phyloP scores from a whole-genome alignment of 75 land plant species.

The Pinus albicaulis region DNA sequence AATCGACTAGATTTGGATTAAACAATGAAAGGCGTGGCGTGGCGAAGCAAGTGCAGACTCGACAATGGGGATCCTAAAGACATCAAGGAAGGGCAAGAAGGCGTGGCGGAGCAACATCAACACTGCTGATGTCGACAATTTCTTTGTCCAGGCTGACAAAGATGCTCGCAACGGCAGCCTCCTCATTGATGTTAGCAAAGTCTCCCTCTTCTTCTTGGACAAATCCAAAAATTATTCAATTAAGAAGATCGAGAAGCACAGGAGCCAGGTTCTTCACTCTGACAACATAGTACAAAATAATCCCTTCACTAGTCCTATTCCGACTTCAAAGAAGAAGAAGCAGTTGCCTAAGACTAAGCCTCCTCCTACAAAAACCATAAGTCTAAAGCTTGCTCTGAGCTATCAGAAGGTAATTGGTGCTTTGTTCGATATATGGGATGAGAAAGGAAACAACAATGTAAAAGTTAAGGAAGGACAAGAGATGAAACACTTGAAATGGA shows the following conservation, averaged over 20 bases:
- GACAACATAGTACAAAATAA: conserved; percentile 66
- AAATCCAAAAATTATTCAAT: conserved; percentile 63
- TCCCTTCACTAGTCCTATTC: conserved; percentile 57
- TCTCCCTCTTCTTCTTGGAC: conserved; percentile 81
- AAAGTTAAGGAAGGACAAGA: too few species aligned
- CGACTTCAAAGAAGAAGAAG: conserved; percentile 45
- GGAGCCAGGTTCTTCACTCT: conserved; percentile 67
- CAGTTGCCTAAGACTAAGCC: conserved; percentile 10
- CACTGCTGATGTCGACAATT: conserved; percentile 76
- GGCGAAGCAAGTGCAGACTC: conserved; percentile 23
- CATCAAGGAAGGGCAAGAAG: conserved; percentile 95
- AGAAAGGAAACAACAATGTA: too few species aligned
- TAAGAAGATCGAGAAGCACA: conserved; percentile 65
- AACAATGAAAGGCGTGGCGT: too few species aligned
- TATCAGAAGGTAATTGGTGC: too few species aligned
- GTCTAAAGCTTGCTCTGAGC: not conserved
- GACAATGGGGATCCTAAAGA: conserved; percentile 76
- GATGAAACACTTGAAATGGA: too few species aligned
- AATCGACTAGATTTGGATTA: too few species aligned
- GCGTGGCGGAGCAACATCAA: conserved; percentile 89
- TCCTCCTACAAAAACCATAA: not conserved
- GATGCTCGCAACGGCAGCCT: conserved; percentile 85
- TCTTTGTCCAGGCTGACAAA: conserved; percentile 58
- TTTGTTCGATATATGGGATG: too few species aligned
- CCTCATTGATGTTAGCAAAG: conserved; percentile 39